These are phyloP conservation scores for Sporothrix inflata DNA, from an alignment of 2,329 filamentous ascomycete species.

Conservation along the genomic window DNA sequence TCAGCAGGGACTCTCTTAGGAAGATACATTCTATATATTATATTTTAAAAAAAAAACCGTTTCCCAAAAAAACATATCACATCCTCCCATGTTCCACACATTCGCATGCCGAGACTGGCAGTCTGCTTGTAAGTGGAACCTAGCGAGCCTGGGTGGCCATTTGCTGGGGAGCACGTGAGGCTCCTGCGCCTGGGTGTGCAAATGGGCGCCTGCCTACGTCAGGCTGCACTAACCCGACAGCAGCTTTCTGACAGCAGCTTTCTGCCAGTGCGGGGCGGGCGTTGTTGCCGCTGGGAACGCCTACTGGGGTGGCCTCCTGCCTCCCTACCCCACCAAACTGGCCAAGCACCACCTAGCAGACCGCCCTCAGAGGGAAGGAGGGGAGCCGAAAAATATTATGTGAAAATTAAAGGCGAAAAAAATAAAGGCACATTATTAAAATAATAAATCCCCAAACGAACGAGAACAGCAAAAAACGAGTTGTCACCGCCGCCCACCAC, in stretches of 20 bases:
- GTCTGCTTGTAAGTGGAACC: slow-evolving; percentile 2
- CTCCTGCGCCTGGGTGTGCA: not conserved
- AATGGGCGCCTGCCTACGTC: slow-evolving; percentile 25
- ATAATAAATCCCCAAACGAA: slow-evolving; percentile 12
- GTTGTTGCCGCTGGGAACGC: not conserved
- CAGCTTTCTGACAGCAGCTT: slow-evolving; percentile 19
- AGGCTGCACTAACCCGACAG: slow-evolving; percentile 26
- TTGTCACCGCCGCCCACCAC: slow-evolving; percentile 22
- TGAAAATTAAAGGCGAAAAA: slow-evolving; percentile 14
- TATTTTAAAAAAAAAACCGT: too few species aligned
- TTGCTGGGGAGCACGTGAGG: slow-evolving; percentile 25
- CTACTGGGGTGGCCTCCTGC: not conserved
- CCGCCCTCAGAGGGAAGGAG: slow-evolving; percentile 16
- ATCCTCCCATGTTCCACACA: not conserved
- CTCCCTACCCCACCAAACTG: slow-evolving; percentile 23
- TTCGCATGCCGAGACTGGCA: too few species aligned
- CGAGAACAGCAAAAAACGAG: not conserved
- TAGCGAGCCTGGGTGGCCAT: not conserved
- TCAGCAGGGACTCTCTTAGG: not conserved
- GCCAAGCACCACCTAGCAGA: slow-evolving; percentile 16
- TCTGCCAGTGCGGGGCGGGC: slow-evolving; percentile 21
- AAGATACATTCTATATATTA: not conserved
- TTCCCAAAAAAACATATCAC: not conserved
- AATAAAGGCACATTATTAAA: slow-evolving; percentile 19
- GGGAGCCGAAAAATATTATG: slow-evolving; percentile 19